A percentile compares a stretch with the other conserved stretches of the same genome.
These are phyloP conservation scores for Ziziphus jujuba DNA, from an alignment of 306 rosid genomes.

Conservation along the genomic window DNA sequence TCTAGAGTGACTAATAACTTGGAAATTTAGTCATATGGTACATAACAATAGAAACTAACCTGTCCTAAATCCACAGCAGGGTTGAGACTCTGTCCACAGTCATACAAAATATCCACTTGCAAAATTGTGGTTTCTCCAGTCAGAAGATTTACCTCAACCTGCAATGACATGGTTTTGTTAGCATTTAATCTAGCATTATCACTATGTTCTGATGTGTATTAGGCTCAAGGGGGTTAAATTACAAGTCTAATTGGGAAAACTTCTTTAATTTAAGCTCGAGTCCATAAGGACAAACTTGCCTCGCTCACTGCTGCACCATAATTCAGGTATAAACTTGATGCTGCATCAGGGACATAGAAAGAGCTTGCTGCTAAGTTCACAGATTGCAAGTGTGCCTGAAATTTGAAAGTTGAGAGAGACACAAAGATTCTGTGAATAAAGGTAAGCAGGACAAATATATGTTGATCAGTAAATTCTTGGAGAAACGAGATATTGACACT, in stretches of 20 bases:
- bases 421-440: background rate
- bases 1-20: background rate
- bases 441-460: background rate
- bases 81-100: constrained; percentile 95
- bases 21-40: background rate
- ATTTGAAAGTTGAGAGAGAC: constrained; percentile 19
- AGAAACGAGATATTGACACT: background rate
- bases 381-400: constrained; percentile 67
- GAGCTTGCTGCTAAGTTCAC: constrained; percentile 79
- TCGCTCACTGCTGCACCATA: constrained; percentile 93
- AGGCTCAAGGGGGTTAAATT: background rate
- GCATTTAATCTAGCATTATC: background rate
- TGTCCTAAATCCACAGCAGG: constrained; percentile 99
- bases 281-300: constrained; percentile 37
- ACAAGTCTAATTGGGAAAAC: constrained; percentile 15
- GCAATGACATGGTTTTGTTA: constrained; percentile 22
- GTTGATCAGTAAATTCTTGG: too few relatives aligned
- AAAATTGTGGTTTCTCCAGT: constrained; percentile 77
- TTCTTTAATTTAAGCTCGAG: constrained; percentile 11
- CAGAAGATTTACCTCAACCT: constrained; percentile 88
- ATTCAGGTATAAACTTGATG: constrained; percentile 53
- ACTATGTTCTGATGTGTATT: too few relatives aligned
- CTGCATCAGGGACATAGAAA: constrained; percentile 41
- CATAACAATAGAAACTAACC: constrained; percentile 40
- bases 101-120: constrained; percentile 79